Evolutionary conservation across 257 asterid species (phyloP).

Genomic region (Nicotiana noctiflora): DNA sequence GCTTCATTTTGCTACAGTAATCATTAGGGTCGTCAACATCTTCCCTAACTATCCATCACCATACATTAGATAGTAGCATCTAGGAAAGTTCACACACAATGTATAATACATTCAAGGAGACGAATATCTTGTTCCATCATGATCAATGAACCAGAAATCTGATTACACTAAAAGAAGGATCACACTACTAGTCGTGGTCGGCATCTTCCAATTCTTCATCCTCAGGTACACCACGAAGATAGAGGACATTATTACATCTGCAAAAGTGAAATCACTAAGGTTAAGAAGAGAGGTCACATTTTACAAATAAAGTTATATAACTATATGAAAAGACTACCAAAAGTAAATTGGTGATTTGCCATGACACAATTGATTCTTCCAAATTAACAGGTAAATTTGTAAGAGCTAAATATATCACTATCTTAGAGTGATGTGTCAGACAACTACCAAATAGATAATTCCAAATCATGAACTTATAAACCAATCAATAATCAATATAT

Average conservation of each 20-base stretch:
- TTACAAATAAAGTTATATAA: background rate
- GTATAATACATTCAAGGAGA: background rate
- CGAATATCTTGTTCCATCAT: background rate
- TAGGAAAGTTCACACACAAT: background rate
- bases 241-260: conserved; percentile 5
- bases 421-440: background rate
- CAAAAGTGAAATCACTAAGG: background rate
- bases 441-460: background rate
- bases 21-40: background rate
- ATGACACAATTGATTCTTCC: background rate
- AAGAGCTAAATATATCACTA: background rate
- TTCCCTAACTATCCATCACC: background rate
- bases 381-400: background rate
- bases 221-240: conserved; percentile 8
- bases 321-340: background rate
- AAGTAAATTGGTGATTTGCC: background rate
- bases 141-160: background rate
- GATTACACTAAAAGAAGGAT: background rate
- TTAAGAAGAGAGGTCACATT: background rate
- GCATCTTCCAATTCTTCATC: conserved; percentile 5
- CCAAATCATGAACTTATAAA: background rate
- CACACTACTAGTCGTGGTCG: background rate
- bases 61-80: background rate
- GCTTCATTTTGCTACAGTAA: background rate
- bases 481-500: background rate